A percentile compares a stretch with the other conserved stretches of the same genome.
Evolutionary conservation across 1,139 yeast species (phyloP).

Genomic region (Nakaseomyces sp.): DNA sequence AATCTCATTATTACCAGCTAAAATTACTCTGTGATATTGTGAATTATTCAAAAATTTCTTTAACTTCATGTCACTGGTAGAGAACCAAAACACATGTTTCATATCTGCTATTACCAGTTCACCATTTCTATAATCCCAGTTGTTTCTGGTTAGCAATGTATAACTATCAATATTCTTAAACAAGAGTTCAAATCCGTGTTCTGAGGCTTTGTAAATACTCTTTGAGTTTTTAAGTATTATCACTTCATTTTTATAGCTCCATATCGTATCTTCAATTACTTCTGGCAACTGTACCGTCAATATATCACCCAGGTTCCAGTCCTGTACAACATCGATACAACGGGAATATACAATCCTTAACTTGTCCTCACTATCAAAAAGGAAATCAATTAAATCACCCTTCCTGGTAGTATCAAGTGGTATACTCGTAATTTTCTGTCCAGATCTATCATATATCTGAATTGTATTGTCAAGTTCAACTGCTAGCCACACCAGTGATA

Average conservation of each 20-base stretch:
- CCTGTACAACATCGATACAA: conserved; percentile 36
- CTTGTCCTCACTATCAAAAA: conserved; percentile 48
- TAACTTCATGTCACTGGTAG: conserved; percentile 10
- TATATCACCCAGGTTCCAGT: conserved; percentile 57
- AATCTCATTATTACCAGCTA: conserved; percentile 55
- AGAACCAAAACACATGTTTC: conserved; percentile 16
- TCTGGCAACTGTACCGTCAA: conserved; percentile 56
- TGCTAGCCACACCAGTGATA: conserved; percentile 21
- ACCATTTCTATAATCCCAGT: conserved; percentile 23
- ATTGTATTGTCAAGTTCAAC: conserved; percentile 16
- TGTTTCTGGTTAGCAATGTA: conserved; percentile 24
- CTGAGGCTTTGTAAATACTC: conserved; percentile 16
- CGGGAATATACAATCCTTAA: conserved; percentile 52
- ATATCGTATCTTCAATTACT: conserved; percentile 20
- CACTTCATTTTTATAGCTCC: conserved; percentile 24
- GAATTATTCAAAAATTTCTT: conserved; percentile 36
- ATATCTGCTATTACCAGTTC: conserved; percentile 21
- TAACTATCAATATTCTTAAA: conserved; percentile 19
- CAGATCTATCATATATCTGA: conserved; percentile 20
- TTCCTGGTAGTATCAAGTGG: conserved; percentile 29
- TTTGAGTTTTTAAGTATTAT: conserved; percentile 18
- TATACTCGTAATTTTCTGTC: conserved; percentile 13
- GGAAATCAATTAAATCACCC: conserved; percentile 50
- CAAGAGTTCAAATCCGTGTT: conserved; percentile 9
- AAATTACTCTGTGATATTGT: conserved; percentile 44